These are phyloP conservation scores for Cladochytrium replicatum DNA, from an alignment of 192 early-diverging fungal genomes.

Conservation along the genomic window DNA sequence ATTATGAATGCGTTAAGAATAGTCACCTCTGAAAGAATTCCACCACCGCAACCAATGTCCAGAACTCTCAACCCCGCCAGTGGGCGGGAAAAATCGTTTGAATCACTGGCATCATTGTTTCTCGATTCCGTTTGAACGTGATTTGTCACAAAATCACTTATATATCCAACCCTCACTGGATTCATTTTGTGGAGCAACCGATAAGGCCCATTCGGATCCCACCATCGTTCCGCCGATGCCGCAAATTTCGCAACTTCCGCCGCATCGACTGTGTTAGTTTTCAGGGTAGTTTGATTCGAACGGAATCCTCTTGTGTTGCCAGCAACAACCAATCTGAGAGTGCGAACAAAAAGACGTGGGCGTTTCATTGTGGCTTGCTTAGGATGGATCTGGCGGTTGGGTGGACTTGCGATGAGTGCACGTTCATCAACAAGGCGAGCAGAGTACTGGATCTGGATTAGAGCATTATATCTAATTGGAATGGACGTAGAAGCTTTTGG, in stretches of 20 bases:
- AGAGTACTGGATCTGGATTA: too few species aligned
- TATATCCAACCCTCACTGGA: constrained; percentile 54
- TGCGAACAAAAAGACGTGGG: too few species aligned
- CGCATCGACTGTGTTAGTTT: constrained; percentile 42
- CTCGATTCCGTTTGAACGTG: not conserved
- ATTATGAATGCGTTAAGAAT: too few species aligned
- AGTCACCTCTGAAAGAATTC: constrained; percentile 75
- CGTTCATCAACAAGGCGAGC: too few species aligned
- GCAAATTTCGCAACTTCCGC: constrained; percentile 70
- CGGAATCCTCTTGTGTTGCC: too few species aligned
- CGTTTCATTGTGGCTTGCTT: too few species aligned
- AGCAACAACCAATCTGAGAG: too few species aligned
- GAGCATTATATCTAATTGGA: too few species aligned
- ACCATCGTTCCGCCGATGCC: constrained; percentile 70
- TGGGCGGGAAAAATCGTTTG: not conserved
- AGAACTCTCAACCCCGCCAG: constrained; percentile 44
- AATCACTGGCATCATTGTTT: constrained; percentile 9
- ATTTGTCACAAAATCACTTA: constrained; percentile 48
- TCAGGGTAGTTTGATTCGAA: too few species aligned
- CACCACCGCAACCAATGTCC: constrained; percentile 94
- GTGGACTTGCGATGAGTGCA: too few species aligned
- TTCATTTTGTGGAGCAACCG: constrained; percentile 66
- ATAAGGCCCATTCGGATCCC: constrained; percentile 79
- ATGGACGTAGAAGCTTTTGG: too few species aligned
- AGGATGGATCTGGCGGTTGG: too few species aligned